Percentiles rank a stretch among this genome's conserved stretches.
These are phyloP conservation scores for Zasmidium cellare DNA, from an alignment of 2,329 filamentous ascomycete genomes.

Conservation along the genomic window DNA sequence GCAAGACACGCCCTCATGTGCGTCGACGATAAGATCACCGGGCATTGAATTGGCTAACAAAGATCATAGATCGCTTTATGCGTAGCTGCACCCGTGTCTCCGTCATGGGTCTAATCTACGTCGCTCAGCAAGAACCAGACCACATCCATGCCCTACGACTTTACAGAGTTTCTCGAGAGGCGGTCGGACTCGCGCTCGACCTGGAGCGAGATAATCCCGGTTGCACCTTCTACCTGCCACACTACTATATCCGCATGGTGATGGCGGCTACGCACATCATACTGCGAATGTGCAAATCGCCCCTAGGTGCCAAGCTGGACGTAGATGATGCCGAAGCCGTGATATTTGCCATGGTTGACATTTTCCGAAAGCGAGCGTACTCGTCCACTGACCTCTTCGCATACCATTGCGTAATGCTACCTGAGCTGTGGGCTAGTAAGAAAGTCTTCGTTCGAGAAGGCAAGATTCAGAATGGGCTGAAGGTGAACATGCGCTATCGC, in stretches of 20 bases:
- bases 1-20: neutral
- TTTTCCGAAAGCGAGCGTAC: slow-evolving; percentile 1
- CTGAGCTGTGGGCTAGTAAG: slow-evolving; percentile 10
- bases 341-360: neutral
- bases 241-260: slow-evolving; percentile 2
- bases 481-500: slow-evolving; percentile 9
- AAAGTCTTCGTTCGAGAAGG: slow-evolving; percentile 8
- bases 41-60: neutral
- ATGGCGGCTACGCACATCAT: slow-evolving; percentile 1
- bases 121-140: slow-evolving; percentile 5
- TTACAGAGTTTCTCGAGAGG: slow-evolving; percentile 2
- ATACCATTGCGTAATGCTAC: neutral
- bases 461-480: slow-evolving; percentile 5
- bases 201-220: neutral
- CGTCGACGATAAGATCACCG: neutral
- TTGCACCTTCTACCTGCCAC: slow-evolving; percentile 8
- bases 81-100: neutral
- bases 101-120: slow-evolving; percentile 3
- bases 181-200: neutral
- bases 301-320: slow-evolving; percentile 3
- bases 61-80: slow-evolving; percentile 1
- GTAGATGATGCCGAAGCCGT: slow-evolving; percentile 4
- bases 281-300: slow-evolving; percentile 4
- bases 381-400: slow-evolving; percentile 1
- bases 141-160: slow-evolving; percentile 4